Percentiles rank a stretch among this genome's conserved stretches.
Evolutionary conservation across 1,284 basidiomycete genomes (phyloP).

Genomic region (Grifola frondosa): DNA sequence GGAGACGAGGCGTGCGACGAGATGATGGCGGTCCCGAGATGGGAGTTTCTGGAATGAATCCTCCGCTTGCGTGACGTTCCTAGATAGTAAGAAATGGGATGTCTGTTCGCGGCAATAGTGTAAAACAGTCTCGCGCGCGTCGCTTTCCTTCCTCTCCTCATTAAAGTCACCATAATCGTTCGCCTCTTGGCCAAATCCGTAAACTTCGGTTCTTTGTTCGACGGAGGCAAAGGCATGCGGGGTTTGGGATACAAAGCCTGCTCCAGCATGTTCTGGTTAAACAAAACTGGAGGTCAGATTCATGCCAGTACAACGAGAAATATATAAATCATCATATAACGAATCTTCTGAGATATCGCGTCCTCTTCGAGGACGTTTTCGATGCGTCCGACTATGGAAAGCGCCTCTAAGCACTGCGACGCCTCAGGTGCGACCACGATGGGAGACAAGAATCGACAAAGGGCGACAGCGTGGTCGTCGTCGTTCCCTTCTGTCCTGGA

Average conservation of each 20-base stretch:
- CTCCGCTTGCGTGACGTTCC: slow-evolving; percentile 6
- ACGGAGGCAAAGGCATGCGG: slow-evolving; percentile 27
- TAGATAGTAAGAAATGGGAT: slow-evolving; percentile 7
- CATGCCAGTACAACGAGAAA: background rate
- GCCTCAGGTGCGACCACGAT: slow-evolving; percentile 25
- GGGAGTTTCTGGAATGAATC: slow-evolving; percentile 13
- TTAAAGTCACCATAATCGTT: slow-evolving; percentile 6
- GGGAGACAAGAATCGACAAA: slow-evolving; percentile 24
- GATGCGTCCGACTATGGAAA: slow-evolving; percentile 15
- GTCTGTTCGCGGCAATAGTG: slow-evolving; percentile 8
- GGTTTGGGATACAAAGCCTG: slow-evolving; percentile 23
- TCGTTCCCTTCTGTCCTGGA: slow-evolving; percentile 14
- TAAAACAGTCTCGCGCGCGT: background rate
- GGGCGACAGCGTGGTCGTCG: slow-evolving; percentile 17
- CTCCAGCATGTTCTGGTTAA: slow-evolving; percentile 22
- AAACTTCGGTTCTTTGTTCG: slow-evolving; percentile 22
- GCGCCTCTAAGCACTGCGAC: slow-evolving; percentile 18
- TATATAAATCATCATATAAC: slow-evolving; percentile 24
- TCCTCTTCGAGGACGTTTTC: slow-evolving; percentile 26
- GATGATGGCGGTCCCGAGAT: slow-evolving; percentile 10
- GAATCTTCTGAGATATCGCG: slow-evolving; percentile 24
- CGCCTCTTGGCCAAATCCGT: slow-evolving; percentile 19
- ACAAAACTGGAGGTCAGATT: background rate
- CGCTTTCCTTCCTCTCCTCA: background rate
- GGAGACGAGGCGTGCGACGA: slow-evolving; percentile 17